Evolutionary conservation across 805 yeast species (phyloP).

Genomic region (Kodamaea hsintzibuensis): DNA sequence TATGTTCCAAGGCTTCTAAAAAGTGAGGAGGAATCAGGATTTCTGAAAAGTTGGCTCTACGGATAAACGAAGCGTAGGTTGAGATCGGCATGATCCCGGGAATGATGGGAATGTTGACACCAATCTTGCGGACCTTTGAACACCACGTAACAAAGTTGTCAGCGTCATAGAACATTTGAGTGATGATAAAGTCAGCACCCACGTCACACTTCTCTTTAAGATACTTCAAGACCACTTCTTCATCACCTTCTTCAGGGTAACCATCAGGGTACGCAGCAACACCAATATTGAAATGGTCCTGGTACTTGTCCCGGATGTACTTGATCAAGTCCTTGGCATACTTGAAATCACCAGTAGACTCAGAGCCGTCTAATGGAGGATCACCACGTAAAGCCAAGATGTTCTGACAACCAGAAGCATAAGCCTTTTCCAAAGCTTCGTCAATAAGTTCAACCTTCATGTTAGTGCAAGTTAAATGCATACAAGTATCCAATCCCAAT

Average conservation of each 20-base stretch:
- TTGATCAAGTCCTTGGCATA: slow-evolving; percentile 85
- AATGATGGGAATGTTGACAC: slow-evolving; percentile 81
- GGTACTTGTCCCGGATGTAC: slow-evolving; percentile 75
- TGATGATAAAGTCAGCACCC: slow-evolving; percentile 91
- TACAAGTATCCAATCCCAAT: slow-evolving; percentile 91
- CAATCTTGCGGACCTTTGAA: slow-evolving; percentile 61
- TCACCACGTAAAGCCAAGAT: slow-evolving; percentile 95
- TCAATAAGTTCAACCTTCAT: slow-evolving; percentile 84
- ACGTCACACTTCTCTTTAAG: slow-evolving; percentile 89
- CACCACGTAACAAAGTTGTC: slow-evolving; percentile 88
- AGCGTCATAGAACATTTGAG: slow-evolving; percentile 96
- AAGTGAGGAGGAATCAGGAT: slow-evolving; percentile 77
- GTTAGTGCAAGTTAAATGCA: slow-evolving; percentile 97
- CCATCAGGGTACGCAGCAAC: slow-evolving; percentile 99
- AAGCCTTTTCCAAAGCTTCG: slow-evolving; percentile 81
- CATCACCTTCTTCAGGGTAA: slow-evolving; percentile 78
- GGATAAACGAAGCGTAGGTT: slow-evolving; percentile 87
- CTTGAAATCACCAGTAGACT: slow-evolving; percentile 78
- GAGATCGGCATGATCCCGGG: slow-evolving; percentile 99
- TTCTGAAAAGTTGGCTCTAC: slow-evolving; percentile 95
- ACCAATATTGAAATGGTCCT: slow-evolving; percentile 89
- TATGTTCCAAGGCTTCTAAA: slow-evolving; percentile 67
- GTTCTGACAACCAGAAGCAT: slow-evolving; percentile 90
- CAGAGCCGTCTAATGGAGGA: slow-evolving; percentile 78
- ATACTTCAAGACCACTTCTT: slow-evolving; percentile 51